These are phyloP conservation scores for Penicillium sp. DNA, from an alignment of 2,329 filamentous ascomycete species.

Conservation along the genomic window DNA sequence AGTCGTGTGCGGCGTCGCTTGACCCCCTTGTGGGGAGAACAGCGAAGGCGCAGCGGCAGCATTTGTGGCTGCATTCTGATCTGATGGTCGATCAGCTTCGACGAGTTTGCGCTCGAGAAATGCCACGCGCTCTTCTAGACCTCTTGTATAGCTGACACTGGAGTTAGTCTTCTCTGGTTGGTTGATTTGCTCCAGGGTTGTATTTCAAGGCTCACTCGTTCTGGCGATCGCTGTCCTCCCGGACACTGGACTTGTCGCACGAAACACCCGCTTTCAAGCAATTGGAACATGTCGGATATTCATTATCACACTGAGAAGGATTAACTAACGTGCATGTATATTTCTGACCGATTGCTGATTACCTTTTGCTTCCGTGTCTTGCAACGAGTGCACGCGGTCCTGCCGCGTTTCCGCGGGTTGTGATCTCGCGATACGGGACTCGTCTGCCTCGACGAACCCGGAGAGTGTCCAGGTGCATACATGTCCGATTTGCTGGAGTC, in stretches of 20 bases:
- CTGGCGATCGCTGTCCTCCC: constrained; percentile 37
- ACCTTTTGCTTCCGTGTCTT: constrained; percentile 48
- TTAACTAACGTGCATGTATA: background rate
- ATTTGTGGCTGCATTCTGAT: constrained; percentile 16
- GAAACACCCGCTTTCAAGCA: constrained; percentile 42
- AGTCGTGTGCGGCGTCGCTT: constrained; percentile 18
- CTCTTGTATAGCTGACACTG: constrained; percentile 39
- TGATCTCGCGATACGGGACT: constrained; percentile 30
- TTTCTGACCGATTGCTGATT: background rate
- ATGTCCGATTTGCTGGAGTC: constrained; percentile 6
- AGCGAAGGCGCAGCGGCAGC: constrained; percentile 19
- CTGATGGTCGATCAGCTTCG: constrained; percentile 14
- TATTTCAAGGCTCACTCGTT: constrained; percentile 30
- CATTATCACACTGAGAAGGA: constrained; percentile 42
- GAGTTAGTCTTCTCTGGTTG: constrained; percentile 7
- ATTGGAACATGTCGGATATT: constrained; percentile 46
- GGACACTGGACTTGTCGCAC: constrained; percentile 45
- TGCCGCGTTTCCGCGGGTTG: constrained; percentile 46
- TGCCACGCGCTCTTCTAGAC: constrained; percentile 43
- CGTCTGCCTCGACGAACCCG: constrained; percentile 21
- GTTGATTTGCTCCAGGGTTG: background rate
- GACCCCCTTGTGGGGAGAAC: constrained; percentile 23
- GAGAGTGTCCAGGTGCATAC: constrained; percentile 17
- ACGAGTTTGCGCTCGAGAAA: constrained; percentile 40
- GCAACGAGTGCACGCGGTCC: constrained; percentile 47